Percentiles rank a stretch among this genome's conserved stretches.
Evolutionary conservation across 176 grass and related monocot species (phyloP).

Genomic region (Saccharum officinarum): DNA sequence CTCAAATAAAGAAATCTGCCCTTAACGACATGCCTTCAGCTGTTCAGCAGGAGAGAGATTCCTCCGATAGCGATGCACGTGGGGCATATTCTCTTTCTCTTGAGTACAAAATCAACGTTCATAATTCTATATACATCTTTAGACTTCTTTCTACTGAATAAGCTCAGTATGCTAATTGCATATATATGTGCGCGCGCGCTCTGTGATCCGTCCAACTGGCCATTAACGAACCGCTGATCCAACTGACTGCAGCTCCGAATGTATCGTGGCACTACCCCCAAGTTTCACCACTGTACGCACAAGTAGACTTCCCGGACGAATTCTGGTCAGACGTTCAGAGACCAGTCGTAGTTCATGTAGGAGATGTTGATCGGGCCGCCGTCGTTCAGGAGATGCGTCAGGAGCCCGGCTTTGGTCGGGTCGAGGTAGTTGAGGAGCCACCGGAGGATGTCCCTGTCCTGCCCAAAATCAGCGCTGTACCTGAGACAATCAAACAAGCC

Average conservation of each 20-base stretch:
- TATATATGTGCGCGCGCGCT: background rate
- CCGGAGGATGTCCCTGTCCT: conserved; percentile 84
- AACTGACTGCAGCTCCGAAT: conserved; percentile 9
- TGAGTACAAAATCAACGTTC: background rate
- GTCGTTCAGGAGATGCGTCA: conserved; percentile 88
- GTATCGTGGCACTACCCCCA: background rate
- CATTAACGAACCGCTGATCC: conserved; percentile 6
- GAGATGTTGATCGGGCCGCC: conserved; percentile 62
- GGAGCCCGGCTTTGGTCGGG: conserved; percentile 84
- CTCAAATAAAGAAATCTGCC: too few relatives aligned
- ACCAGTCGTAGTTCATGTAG: conserved; percentile 87
- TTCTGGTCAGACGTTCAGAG: conserved; percentile 54
- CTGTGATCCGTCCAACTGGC: background rate
- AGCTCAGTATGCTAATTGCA: background rate
- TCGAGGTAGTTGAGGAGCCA: conserved; percentile 93
- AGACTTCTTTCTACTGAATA: background rate
- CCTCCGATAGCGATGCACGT: background rate
- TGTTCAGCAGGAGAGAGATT: background rate
- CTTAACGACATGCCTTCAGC: too few relatives aligned
- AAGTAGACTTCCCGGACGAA: background rate
- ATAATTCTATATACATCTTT: conserved; percentile 40
- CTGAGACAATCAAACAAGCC: conserved; percentile 38
- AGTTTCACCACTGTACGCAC: background rate
- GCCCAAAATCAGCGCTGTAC: conserved; percentile 87
- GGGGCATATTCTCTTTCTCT: background rate